Evolutionary conservation across 2,329 filamentous ascomycete species (phyloP), one percentile per base, ranked within the genome.

Genomic region (Teratosphaeria zuluensis): DNA sequence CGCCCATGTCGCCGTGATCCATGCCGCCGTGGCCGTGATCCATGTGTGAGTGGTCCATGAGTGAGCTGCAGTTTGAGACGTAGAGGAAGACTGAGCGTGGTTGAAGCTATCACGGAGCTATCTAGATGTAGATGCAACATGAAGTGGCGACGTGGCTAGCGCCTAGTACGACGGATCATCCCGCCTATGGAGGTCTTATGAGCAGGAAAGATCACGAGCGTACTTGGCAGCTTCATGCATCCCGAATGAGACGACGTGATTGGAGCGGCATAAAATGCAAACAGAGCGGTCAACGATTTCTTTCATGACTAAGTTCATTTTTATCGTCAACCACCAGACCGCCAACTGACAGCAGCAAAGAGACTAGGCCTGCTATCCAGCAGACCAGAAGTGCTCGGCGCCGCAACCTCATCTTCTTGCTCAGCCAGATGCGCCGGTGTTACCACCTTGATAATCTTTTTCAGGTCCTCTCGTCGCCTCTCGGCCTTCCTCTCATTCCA

Each of bases 1-100:
- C 78, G 55, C 79, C 80, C 78, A 81, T 81, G 65, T 77, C 76
- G 32, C 77, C 78, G 55, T 83, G 81, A 64, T 76, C 76, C 73
- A 80, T 80, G 62, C 73, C 77, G 65, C 79, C 4, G 35, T 42
- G 35, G 35, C 42, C 80, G 68, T 86, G 83, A 62, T 80, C 83
- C 79, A 64, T 65, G 57, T 66, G 62, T 6, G 58, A 62, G 62
- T 66, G 62, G 46, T 63, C 63, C 63, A 66, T 68, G 12, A 31
- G 35, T 42, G 35, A 16, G 11, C 5, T 42, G 35, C 14, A 16
- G 1, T 16, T 42, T 4, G 35, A 14, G 14, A 14, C n/a, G 35
- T 42, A 16, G 12, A 16, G 14, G n/a, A 16, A 42, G 35, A 42
- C 16, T 54, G 30, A 53, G 11, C 11, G 11, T 14, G n/a, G 14